Evolutionary conservation across 192 early-diverging fungal species (phyloP).

Genomic region (Gonapodya sp.): DNA sequence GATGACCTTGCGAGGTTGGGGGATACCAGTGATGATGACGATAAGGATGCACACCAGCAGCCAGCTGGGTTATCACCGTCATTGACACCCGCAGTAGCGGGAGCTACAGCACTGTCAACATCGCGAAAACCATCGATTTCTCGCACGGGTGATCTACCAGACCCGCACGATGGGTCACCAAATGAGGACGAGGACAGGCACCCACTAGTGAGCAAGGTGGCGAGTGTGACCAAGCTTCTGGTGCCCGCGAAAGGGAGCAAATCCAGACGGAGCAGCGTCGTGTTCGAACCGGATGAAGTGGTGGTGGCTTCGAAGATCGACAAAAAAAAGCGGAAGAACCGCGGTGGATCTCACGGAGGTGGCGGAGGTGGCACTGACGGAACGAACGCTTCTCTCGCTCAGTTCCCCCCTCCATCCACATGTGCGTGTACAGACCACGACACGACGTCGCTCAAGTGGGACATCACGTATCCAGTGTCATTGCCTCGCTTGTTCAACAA

Average conservation of each 20-base stretch:
- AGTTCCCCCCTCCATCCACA: neutral
- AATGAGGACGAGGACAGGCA: neutral
- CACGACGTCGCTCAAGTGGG: neutral
- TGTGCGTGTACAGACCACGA: conserved; percentile 9
- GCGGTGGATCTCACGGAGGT: neutral
- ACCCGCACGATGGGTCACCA: neutral
- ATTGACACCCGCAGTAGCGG: neutral
- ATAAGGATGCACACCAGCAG: neutral
- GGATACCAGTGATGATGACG: too few relatives aligned
- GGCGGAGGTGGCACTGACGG: neutral
- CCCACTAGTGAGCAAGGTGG: neutral
- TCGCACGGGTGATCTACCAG: neutral
- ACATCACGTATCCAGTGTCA: neutral
- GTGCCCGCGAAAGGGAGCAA: neutral
- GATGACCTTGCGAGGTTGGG: neutral
- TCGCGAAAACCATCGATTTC: neutral
- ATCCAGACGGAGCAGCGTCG: neutral
- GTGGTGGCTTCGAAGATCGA: too few relatives aligned
- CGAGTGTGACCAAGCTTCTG: neutral
- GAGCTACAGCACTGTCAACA: neutral
- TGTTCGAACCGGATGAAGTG: neutral
- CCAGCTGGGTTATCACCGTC: neutral
- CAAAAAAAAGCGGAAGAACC: neutral
- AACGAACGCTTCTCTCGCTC: too few relatives aligned
- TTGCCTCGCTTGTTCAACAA: neutral